Conservation (phyloP, 2,329 filamentous ascomycete genomes). For the Aspergillus quadrilineatus region DNA sequence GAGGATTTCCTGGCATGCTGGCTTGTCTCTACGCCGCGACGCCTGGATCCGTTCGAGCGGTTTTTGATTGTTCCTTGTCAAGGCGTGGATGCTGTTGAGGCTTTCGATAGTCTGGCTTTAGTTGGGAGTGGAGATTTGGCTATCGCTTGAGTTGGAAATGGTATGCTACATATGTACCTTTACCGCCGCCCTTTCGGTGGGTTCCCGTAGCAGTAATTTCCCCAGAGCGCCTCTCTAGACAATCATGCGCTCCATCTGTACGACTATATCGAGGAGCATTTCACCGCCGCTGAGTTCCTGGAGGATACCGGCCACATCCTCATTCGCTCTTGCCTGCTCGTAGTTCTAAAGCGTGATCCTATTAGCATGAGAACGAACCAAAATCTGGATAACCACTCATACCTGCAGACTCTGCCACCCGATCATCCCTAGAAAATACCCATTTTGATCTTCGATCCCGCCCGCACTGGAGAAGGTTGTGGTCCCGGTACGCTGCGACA, state of each 20-base stretch:
- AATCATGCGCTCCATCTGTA: not conserved
- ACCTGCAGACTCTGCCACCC: not conserved
- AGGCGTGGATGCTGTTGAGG: slow-evolving; percentile 1
- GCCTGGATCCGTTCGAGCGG: slow-evolving; percentile 5
- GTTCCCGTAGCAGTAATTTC: too few relatives aligned
- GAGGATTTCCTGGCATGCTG: slow-evolving; percentile 1
- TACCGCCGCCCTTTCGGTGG: too few relatives aligned
- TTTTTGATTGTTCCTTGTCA: slow-evolving; percentile 8
- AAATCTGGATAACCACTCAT: not conserved
- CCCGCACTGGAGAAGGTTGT: not conserved
- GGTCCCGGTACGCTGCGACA: not conserved
- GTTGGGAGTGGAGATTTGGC: not conserved
- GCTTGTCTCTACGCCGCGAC: slow-evolving; percentile 7
- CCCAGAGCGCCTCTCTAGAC: not conserved
- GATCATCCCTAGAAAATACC: not conserved
- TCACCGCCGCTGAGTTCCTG: not conserved
- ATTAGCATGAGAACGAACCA: too few relatives aligned
- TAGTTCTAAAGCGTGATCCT: not conserved
- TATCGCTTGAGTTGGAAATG: too few relatives aligned
- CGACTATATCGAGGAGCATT: not conserved
- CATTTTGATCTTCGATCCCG: not conserved
- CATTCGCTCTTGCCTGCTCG: not conserved
- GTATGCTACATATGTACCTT: too few relatives aligned
- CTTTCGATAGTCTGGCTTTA: not conserved
- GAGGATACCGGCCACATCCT: not conserved